Conservation (phyloP, 768 basidiomycete species). For the Tulasnella sp. region DNA sequence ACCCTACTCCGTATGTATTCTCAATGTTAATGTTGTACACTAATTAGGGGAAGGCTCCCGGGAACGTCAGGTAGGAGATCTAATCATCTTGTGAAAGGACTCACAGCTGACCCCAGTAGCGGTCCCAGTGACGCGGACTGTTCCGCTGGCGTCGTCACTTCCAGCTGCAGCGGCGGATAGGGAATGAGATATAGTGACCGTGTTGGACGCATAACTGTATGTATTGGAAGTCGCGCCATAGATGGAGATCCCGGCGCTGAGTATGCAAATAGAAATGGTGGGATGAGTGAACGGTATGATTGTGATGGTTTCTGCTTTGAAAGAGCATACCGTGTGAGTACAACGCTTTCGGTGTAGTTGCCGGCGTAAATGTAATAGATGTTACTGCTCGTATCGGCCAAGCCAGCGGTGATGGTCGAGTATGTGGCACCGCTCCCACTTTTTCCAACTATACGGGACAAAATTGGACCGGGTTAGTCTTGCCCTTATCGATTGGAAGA, state of each 20-base stretch:
- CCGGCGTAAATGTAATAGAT: conserved; percentile 7
- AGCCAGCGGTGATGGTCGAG: background rate
- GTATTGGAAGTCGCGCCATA: conserved; percentile 9
- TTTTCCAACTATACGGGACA: too few species aligned
- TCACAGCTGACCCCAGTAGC: conserved; percentile 8
- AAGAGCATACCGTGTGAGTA: background rate
- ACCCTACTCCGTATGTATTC: conserved; percentile 14
- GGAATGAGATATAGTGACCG: conserved; percentile 6
- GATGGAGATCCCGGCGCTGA: background rate
- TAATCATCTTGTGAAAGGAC: too few species aligned
- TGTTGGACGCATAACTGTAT: background rate
- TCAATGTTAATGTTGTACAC: conserved; percentile 18
- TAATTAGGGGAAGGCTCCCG: too few species aligned
- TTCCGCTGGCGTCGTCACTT: conserved; percentile 19
- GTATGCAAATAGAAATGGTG: too few species aligned
- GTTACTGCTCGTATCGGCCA: conserved; percentile 9
- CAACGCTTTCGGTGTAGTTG: conserved; percentile 14
- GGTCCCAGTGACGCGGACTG: conserved; percentile 18
- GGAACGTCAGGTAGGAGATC: too few species aligned
- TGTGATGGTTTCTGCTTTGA: conserved; percentile 3
- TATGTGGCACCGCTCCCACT: background rate
- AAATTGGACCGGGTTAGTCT: too few species aligned
- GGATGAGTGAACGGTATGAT: too few species aligned
- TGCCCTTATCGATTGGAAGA: too few species aligned
- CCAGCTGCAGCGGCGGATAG: conserved; percentile 18